Evolutionary conservation across 768 basidiomycete species (phyloP).

Genomic region (Leucosporidium scottii): DNA sequence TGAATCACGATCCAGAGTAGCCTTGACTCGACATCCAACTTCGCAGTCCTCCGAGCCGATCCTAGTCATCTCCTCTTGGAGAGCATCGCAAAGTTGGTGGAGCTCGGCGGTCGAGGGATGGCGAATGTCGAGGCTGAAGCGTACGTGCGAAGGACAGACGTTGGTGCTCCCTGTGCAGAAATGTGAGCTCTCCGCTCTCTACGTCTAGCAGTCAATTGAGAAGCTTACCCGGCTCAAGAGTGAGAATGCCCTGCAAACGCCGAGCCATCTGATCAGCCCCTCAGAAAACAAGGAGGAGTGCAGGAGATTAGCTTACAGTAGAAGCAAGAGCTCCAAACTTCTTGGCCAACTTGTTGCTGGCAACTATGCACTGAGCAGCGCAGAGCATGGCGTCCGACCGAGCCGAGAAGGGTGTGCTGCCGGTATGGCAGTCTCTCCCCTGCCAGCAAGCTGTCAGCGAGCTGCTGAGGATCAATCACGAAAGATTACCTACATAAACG

Average conservation of each 20-base stretch:
- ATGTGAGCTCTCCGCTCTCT: too few relatives aligned
- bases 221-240: background rate
- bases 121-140: background rate
- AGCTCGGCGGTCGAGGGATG: background rate
- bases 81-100: background rate
- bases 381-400: background rate
- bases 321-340: background rate
- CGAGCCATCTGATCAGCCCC: too few relatives aligned
- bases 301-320: background rate
- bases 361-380: background rate
- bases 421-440: constrained; percentile 21
- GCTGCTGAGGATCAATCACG: background rate
- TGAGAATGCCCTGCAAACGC: background rate
- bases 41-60: background rate
- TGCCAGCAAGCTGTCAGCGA: background rate
- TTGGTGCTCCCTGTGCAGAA: background rate
- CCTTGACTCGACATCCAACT: background rate
- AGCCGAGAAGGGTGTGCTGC: constrained; percentile 18
- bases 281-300: too few relatives aligned
- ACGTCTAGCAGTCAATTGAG: too few relatives aligned
- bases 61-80: background rate
- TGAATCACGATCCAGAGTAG: background rate
- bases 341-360: background rate
- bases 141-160: background rate
- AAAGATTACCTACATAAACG: background rate